Evolutionary conservation across 1,284 basidiomycete species (phyloP), one percentile per base, ranked within the genome.

Genomic region (Pseudozyma pruni): DNA sequence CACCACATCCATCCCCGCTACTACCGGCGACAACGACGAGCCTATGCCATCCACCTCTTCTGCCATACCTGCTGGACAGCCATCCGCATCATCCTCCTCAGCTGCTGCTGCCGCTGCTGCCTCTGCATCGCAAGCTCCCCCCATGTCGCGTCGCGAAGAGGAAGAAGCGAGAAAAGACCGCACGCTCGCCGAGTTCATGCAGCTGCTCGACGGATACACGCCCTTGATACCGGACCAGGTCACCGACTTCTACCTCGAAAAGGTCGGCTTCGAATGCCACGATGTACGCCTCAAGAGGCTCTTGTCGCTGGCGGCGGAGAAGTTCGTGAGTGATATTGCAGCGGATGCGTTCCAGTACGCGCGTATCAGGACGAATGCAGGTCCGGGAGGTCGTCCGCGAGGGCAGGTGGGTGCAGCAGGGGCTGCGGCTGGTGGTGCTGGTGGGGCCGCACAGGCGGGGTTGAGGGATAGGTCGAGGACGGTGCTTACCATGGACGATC

Each of bases 211-310:
- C 78, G 93, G 95, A 39, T 97, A 97, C 83, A 92, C 96, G 76
- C 96, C 96, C 33, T 83, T 99, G 83, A 94, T 99, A 73, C 96
- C 96, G 2, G 96, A 95, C 81, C 94, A 98, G 83, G 94, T 99
- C 14, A 96, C 95, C 4, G 93, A 97, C 79, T 97, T 95, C 83
- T 98, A 97, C 84, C 88, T 99, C 10, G 94, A 98, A 83, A 87
- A 90, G 61, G 92, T 94, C 19, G 96, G 96, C 0, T 98, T 99
- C 83, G 94, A 98, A 78, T 94, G 92, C 81, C 90, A 94, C 69
- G 95, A 98, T 82, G 59, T 74, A 23, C 71, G 80, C 25, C 60
- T 81, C 66, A 97, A 96, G 85, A 90, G 95, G 6, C 87, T 99
- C 8, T 86, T 99, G 22, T 94, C 94, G 0, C 87, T 98, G 27